Evolutionary conservation across 2,329 filamentous ascomycete species (phyloP), one percentile per base, ranked within the genome.

Genomic region (Dendrostoma leiphaemia): DNA sequence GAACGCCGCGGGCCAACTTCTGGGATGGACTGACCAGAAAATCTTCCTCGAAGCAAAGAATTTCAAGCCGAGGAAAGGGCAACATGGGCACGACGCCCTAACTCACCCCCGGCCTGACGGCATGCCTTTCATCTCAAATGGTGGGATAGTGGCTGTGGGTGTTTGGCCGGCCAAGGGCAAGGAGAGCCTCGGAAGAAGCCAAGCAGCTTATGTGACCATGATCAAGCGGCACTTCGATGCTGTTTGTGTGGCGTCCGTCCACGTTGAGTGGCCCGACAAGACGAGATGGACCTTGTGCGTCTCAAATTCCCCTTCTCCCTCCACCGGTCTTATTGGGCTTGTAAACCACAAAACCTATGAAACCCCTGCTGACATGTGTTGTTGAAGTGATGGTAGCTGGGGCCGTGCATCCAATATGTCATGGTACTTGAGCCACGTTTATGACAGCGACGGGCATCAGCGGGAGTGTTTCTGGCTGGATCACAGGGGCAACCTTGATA

Each of bases 401-500:
- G 48, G 5, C 48, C 48, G 21, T 7, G 17, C 26, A 28, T 51
- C 48, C 7, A 41, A 51, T n/a, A 38, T 40, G 48, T 43, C 48
- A 19, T 51, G 38, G 29, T 32, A 43, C 32, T 44, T 32, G 6
- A 44, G 48, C 38, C 41, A 51, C 10, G 23, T 17, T n/a, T 21
- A n/a, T 19, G 35, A 32, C 21, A 13, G 21, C 12, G 41, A 7
- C 12, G 34, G 1, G 10, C 3, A 6, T 6, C n/a, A 3, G 21
- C n/a, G 48, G 24, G 48, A 21, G 24, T 51, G 49, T n/a, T 51
- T 45, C 32, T 51, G 49, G 49, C 19, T 51, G 2, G 49, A 51
- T 19, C 23, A 46, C 15, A 19, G 40, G 15, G 49, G 49, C 2
- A 44, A 31, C 17, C n/a, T 51, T n/a, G 43, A 24, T 4, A 28